Evolutionary conservation across 1,284 basidiomycete species (phyloP).

Genomic region (Irpex sp.): DNA sequence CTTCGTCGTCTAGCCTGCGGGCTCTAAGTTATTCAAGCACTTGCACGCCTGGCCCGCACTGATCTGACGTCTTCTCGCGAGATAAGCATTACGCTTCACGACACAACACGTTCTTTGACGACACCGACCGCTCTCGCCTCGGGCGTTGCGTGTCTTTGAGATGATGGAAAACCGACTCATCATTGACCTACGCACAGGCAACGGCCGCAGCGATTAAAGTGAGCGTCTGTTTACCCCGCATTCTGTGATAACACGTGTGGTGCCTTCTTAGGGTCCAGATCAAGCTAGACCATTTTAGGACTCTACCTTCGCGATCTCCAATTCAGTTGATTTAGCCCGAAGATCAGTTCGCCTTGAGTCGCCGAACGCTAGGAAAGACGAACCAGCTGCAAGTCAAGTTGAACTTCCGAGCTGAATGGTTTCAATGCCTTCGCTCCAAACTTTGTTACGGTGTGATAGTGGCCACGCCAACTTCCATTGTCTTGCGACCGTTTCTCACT

Average conservation of each 20-base stretch:
- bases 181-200: background rate
- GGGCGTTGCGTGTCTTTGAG: background rate
- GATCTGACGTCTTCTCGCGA: background rate
- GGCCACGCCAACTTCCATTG: background rate
- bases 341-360: background rate
- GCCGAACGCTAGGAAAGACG: background rate
- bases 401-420: background rate
- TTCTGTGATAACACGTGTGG: slow-evolving; percentile 7
- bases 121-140: background rate
- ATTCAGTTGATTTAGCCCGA: background rate
- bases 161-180: background rate
- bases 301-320: background rate
- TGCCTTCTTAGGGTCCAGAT: slow-evolving; percentile 1
- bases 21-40: background rate
- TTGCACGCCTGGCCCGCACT: background rate
- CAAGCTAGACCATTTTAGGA: background rate
- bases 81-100: background rate
- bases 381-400: background rate
- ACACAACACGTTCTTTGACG: background rate
- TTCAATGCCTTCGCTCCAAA: background rate
- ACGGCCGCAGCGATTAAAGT: background rate
- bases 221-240: slow-evolving; percentile 7
- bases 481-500: background rate
- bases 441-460: background rate
- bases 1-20: background rate